These are phyloP conservation scores for Sugiyamaella pinicola DNA, from an alignment of 1,139 yeast genomes.

Conservation along the genomic window DNA sequence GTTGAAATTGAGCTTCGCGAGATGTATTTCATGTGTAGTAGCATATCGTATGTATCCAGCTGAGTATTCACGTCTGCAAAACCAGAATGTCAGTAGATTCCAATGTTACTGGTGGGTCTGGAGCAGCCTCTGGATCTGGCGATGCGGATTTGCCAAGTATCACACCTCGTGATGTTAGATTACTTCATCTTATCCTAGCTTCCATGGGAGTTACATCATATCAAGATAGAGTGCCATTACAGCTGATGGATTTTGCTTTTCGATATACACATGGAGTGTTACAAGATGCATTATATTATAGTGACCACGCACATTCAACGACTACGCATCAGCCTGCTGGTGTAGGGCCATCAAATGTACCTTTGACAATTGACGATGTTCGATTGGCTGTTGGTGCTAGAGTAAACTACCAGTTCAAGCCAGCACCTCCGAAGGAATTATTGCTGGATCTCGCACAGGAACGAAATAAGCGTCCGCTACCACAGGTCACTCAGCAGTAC, in stretches of 20 bases:
- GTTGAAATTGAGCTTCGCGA: too few relatives aligned
- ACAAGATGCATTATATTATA: constrained; percentile 85
- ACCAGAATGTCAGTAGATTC: constrained; percentile 14
- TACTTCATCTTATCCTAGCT: constrained; percentile 86
- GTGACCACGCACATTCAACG: constrained; percentile 61
- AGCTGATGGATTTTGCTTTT: constrained; percentile 94
- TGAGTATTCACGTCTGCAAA: too few relatives aligned
- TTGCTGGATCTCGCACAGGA: constrained; percentile 89
- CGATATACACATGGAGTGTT: constrained; percentile 82
- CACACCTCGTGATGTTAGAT: constrained; percentile 85
- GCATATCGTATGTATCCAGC: too few relatives aligned
- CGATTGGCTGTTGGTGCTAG: constrained; percentile 91
- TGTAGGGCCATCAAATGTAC: constrained; percentile 48
- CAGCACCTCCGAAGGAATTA: constrained; percentile 92
- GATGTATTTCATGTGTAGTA: too few relatives aligned
- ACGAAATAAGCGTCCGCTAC: constrained; percentile 83
- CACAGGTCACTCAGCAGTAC: constrained; percentile 89
- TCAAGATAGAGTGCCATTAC: constrained; percentile 94
- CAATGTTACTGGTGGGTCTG: background rate
- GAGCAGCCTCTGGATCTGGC: constrained; percentile 9
- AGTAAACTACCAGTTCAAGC: constrained; percentile 92
- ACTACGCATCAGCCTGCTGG: constrained; percentile 43
- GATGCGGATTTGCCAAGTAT: constrained; percentile 34
- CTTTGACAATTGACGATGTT: constrained; percentile 82
- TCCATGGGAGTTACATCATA: constrained; percentile 90